phyloP scores from a whole-genome alignment of 148 eudicot genomes.

The Camellia japonica region DNA sequence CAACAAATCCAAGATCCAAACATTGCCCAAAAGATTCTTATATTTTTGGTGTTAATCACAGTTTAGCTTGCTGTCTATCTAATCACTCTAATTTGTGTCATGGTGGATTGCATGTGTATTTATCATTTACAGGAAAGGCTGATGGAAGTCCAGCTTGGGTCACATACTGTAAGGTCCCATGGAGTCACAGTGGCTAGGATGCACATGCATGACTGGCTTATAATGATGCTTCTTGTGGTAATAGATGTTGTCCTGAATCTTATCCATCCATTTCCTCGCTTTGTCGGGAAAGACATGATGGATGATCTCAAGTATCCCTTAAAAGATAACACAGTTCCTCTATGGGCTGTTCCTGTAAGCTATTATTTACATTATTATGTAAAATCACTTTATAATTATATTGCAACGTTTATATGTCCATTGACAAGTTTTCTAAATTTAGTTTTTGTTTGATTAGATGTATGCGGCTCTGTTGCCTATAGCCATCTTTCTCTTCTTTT shows the following conservation, averaged over 20 bases:
- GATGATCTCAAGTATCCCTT: constrained; percentile 49
- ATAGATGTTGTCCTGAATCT: constrained; percentile 28
- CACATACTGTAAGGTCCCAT: constrained; percentile 44
- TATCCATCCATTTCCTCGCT: constrained; percentile 46
- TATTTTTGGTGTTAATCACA: background rate
- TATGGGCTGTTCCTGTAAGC: constrained; percentile 56
- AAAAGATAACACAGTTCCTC: constrained; percentile 44
- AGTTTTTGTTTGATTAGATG: constrained; percentile 25
- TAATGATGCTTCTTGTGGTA: constrained; percentile 38
- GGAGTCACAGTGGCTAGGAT: constrained; percentile 37
- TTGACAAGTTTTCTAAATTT: background rate
- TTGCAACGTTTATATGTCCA: background rate
- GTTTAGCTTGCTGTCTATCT: background rate
- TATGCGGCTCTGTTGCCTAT: constrained; percentile 44
- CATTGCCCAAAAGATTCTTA: too few species aligned
- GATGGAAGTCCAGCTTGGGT: constrained; percentile 26
- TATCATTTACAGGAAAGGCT: constrained; percentile 20
- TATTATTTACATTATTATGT: background rate
- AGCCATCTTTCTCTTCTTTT: constrained; percentile 33
- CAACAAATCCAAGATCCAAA: too few species aligned
- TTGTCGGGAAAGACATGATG: constrained; percentile 50
- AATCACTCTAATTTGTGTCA: background rate
- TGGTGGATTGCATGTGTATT: background rate
- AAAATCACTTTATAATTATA: background rate
- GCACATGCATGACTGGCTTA: constrained; percentile 50